Evolutionary conservation across 1,139 yeast genomes (phyloP).

Genomic region (Yamadazyma aaseri): DNA sequence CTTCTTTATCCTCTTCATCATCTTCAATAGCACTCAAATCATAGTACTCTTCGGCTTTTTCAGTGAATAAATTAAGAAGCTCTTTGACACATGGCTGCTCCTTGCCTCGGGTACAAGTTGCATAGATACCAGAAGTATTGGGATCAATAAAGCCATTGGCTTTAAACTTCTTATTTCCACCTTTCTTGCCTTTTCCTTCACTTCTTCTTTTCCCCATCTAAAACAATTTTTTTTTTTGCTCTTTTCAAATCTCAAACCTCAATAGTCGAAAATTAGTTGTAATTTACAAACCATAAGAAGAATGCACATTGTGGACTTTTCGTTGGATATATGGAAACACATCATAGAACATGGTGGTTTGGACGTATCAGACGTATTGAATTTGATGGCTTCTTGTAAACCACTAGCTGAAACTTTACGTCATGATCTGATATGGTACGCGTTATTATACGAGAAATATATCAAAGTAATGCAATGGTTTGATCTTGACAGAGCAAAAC

Average conservation of each 20-base stretch:
- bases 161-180: conserved; percentile 41
- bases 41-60: conserved; percentile 55
- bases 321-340: conserved; percentile 19
- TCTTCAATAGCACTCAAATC: conserved; percentile 32
- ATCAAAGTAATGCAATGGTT: conserved; percentile 12
- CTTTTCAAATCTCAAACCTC: no score
- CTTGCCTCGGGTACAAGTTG: conserved; percentile 77
- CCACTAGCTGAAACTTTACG: conserved; percentile 11
- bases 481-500: conserved; percentile 9
- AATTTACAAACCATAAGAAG: neutral
- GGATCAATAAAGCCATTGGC: conserved; percentile 65
- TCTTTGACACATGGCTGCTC: conserved; percentile 78
- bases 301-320: neutral
- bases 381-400: conserved; percentile 14
- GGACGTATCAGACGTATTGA: conserved; percentile 20
- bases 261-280: no score
- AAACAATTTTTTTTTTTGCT: neutral
- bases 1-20: conserved; percentile 26
- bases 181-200: conserved; percentile 15
- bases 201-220: conserved; percentile 22
- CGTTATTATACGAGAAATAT: conserved; percentile 15
- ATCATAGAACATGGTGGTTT: conserved; percentile 20
- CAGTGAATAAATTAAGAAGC: conserved; percentile 56
- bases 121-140: conserved; percentile 78
- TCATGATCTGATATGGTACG: conserved; percentile 21